Evolutionary conservation across 495 filamentous ascomycete genomes (phyloP), one percentile per base, ranked within the genome.

Genomic region (Articulospora tetracladia): DNA sequence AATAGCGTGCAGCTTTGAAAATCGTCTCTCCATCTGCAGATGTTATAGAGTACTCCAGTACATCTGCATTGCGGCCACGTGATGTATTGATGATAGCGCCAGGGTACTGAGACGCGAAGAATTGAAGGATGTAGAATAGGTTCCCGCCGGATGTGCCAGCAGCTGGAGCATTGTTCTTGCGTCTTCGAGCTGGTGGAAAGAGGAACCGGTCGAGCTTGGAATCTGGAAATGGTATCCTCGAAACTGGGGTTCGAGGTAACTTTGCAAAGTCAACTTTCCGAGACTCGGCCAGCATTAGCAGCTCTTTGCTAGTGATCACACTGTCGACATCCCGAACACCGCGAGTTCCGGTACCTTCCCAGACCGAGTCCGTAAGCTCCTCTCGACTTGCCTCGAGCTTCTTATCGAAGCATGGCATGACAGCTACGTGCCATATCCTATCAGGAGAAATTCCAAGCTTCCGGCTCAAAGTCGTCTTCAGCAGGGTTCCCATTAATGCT

Each of bases 371-470:
- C 2, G 94, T 98, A 32, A 98, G 81, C 70, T 98, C 95, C 69
- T 89, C 88, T 22, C 94, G 86, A 56, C 91, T 94, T 8, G 93
- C 94, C 73, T 98, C 94, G 15, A 98, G 83, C 73, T 98, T 98
- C 76, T 98, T 98, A 75, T 98, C 94, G 70, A 98, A 98, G 71
- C 94, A 98, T 23, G 94, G 94, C 95, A 98, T 98, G 32, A 98
- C 77, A 3, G 92, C 90, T 41, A 97, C 70, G 70, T 97, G 90
- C 90, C 94, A 98, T 70, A 98, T 92, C 52, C 85, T 84, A 58
- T 89, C 87, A 0, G 92, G 87, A 0, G 86, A 72, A 7, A 96
- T 80, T 12, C 85, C 83, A 44, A 91, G 77, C 41, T 74, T 78
- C 60, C 83, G 84, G 70, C 86, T 89, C 20, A 98, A 71, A 10